Base-by-base conservation (phyloP, 441 rosid species). In the Croton setiger region DNA sequence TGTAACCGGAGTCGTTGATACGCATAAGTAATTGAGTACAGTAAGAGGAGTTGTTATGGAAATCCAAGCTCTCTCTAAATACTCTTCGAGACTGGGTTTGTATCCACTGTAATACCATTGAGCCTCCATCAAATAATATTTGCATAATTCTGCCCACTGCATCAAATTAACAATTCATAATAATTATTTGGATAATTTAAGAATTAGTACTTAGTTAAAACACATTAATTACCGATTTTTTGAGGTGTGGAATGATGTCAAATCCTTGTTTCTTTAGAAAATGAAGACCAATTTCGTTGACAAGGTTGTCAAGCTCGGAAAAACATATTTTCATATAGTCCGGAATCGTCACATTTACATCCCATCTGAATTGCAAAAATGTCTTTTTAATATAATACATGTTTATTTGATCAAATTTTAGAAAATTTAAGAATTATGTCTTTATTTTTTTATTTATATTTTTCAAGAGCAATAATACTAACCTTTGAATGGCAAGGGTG, bases 111-210 rank as follows among this genome's bases (percentile, higher is more conserved):
- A 1, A 12, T 31, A 66, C 71, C 76, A 67, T 27, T 53, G 66
- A 4, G 76, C 71, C 20, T 73, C 76, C 37, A 49, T 0, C 10
- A 73, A 36, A 21, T 31, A 73, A 13, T 53, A n/a, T 52, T 20
- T 20, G 33, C 76, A 60, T 60, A 67, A 0, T 49, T 67, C 67
- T 36, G 17, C 60, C 71, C 71, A 73, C 71, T 73, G 43, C 7
- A 39, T 6, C 7, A 39, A 5, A 39, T 39, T 0, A 39, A 5
- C 7, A 39, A 39, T 5, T 6, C 10, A 39, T 7, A 39, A 39
- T 39, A 5, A 1, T 39, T 5, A 39, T 39, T 6, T 39, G 57
- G 7, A 37, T 21, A 15, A 60, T 39, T 39, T 39, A 39, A 39
- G 43, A 39, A 39, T 9, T 27, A 27, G 31, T 27, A 27, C 1